Evolutionary conservation across 1,139 yeast genomes (phyloP), one percentile per base, ranked within the genome.

Genomic region (Meyerozyma guilliermondii): DNA sequence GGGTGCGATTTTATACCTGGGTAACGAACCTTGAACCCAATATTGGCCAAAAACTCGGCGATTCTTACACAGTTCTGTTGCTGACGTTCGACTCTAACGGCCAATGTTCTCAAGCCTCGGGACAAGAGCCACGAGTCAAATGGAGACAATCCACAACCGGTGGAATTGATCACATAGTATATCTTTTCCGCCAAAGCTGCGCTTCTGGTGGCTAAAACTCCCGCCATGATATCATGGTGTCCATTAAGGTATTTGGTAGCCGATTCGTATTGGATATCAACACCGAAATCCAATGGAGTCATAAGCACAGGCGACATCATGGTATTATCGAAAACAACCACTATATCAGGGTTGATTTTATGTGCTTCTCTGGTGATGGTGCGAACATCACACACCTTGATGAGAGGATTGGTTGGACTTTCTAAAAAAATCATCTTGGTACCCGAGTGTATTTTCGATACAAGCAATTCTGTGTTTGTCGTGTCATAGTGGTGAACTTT

Each of bases 141-240:
- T 5, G 97, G 97, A 4, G 95, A 79, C 43, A 89, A 75, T 1
- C 96, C 97, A 49, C 92, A 82, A 9, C 97, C 97, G 8, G 91
- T 84, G 29, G 96, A 83, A 63, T 89, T 89, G 56, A 89, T 83
- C 22, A 87, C 86, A 61, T 77, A 85, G 60, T 78, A 87, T 11
- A 89, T 56, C 44, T 78, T 72, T 47, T 86, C 83, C 7, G 91
- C 92, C 44, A 89, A 67, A 45, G 73, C 69, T 26, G 76, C 63
- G 40, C 74, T 72, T 49, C 85, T 75, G 18, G 86, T 81, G 24
- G 95, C 95, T 46, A 89, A 71, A 16, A 86, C 81, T 43, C 97
- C 97, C 14, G 96, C 96, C 97, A 89, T 89, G 55, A 89, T 80
- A 62, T 89, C 97, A 62, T 89, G 97, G 62, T 89, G 97, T 9